Evolutionary conservation across 139 green algal genomes (phyloP), one percentile per base, ranked within the genome.

Genomic region (Auxenochlorella pyrenoidosa): DNA sequence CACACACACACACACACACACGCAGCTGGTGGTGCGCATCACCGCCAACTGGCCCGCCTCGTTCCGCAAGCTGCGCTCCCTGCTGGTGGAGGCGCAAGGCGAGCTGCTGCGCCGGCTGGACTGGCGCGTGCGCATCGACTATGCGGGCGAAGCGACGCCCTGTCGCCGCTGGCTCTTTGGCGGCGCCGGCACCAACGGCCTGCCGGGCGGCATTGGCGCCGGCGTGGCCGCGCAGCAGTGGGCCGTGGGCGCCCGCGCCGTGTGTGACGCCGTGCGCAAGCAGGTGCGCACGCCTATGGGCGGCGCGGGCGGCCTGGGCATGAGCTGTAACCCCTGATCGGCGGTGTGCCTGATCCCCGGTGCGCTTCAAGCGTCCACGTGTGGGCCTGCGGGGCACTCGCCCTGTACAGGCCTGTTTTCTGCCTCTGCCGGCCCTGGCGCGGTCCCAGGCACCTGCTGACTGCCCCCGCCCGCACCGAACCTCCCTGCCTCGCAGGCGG

Each of bases 31-130:
- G 60, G 8, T 47, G 28, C 30, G 47, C 59, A 30, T 85, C 36
- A 85, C 80, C 59, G 63, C 63, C 40, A 43, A 76, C 41, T 85
- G 80, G 80, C 80, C 80, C 30, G 63, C 80, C 40, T 77, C 80
- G 0, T 85, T 85, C n/a, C 24, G 30, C 51, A 85, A 71, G 40
- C 59, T 85, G 28, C 66, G 66, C 41, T 34, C 40, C 16, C 60
- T 32, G 0, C 34, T 85, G 60, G 80, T 85, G 36, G 63, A 66
- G 8, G 80, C 63, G 28, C 80, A 85, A 43, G 63, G 16, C 18
- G 79, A 84, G 32, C 79, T 84, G 58, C 79, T 84, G 24, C 3
- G 16, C 58, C 59, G 36, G 12, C 51, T 84, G 51, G 47, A 44
- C 51, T 83, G 77, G 77, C 77, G 77, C 22, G 32, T 71, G 22